Evolutionary conservation across 208 protist species (phyloP).

Genomic region (Lotmaria passim): DNA sequence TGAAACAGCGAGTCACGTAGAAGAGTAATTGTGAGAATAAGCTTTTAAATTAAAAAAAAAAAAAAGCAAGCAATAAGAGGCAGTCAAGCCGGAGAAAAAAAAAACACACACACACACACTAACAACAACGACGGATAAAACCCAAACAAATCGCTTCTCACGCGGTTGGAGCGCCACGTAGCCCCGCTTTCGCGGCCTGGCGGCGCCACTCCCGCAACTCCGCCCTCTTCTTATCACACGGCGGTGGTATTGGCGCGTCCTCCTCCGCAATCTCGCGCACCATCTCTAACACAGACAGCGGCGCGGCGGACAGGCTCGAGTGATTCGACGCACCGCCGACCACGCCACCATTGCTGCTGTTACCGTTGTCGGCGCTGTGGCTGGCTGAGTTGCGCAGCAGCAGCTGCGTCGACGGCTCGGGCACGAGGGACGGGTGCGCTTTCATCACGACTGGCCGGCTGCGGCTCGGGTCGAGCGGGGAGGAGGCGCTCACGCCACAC

Average conservation of each 20-base stretch:
- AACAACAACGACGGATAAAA: no score
- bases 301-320: background rate
- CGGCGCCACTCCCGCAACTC: constrained; percentile 43
- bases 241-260: constrained; percentile 11
- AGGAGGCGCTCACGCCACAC: background rate
- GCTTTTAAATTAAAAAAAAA: constrained; percentile 19
- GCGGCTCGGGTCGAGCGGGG: background rate
- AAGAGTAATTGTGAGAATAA: background rate
- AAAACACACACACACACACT: no score
- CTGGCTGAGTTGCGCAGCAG: background rate
- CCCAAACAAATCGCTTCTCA: background rate
- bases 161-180: constrained; percentile 4
- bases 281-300: constrained; percentile 20
- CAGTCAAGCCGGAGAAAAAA: background rate
- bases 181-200: constrained; percentile 30
- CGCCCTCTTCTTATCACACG: constrained; percentile 18
- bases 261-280: constrained; percentile 27
- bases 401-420: background rate
- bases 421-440: background rate
- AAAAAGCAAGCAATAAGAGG: constrained; percentile 13
- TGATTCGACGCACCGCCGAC: background rate
- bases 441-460: background rate
- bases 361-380: background rate
- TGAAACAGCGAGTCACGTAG: background rate
- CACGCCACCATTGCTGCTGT: background rate